These are phyloP conservation scores for Mycosphaerella sp. DNA, from an alignment of 2,329 filamentous ascomycete genomes.

Conservation along the genomic window DNA sequence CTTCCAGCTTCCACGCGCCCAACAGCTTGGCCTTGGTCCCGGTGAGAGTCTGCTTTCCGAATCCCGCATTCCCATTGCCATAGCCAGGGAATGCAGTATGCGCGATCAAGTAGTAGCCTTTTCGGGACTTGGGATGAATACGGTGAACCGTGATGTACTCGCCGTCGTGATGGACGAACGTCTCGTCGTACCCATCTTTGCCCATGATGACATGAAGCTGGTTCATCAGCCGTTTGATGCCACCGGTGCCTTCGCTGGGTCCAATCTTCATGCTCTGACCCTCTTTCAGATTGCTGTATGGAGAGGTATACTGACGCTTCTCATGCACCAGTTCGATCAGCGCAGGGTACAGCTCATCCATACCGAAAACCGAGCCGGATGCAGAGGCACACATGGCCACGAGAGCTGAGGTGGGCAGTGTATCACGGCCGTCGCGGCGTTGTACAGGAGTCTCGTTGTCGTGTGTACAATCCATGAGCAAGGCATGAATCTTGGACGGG, in stretches of 20 bases:
- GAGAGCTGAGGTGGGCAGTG: conserved; percentile 84
- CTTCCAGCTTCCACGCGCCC: conserved; percentile 87
- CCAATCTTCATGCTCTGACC: conserved; percentile 54
- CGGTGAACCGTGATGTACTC: conserved; percentile 96
- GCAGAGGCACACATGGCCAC: conserved; percentile 95
- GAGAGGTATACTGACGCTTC: conserved; percentile 72
- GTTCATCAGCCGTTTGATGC: conserved; percentile 87
- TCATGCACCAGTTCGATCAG: conserved; percentile 92
- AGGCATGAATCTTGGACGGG: conserved; percentile 79
- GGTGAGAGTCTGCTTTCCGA: conserved; percentile 70
- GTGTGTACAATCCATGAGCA: conserved; percentile 99
- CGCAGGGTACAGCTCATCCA: conserved; percentile 91
- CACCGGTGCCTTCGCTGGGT: conserved; percentile 76
- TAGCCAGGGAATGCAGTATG: conserved; percentile 94
- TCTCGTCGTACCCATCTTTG: conserved; percentile 88
- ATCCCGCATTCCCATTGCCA: conserved; percentile 72
- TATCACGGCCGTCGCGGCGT: conserved; percentile 89
- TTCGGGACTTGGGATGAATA: conserved; percentile 84
- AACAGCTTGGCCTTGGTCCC: conserved; percentile 81
- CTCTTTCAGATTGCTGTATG: conserved; percentile 54
- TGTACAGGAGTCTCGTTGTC: conserved; percentile 96
- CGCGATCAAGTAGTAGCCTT: conserved; percentile 91
- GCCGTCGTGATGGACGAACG: conserved; percentile 91
- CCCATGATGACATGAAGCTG: conserved; percentile 95
- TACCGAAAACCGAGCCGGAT: conserved; percentile 94